phyloP scores from a whole-genome alignment of 2,329 filamentous ascomycete genomes.

The Talaromyces piceae region DNA sequence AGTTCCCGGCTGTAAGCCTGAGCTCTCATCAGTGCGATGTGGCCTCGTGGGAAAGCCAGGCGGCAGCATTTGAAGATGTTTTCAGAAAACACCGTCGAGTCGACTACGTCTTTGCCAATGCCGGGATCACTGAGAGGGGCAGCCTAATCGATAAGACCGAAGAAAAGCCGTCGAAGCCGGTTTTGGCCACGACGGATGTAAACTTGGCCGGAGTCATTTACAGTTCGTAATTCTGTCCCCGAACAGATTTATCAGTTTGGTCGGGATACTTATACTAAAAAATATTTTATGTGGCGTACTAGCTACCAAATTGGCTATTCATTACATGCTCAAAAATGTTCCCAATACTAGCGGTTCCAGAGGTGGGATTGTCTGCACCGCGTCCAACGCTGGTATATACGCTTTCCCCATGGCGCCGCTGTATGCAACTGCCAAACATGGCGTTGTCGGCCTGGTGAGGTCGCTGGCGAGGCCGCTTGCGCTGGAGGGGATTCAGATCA shows the following conservation, averaged over 20 bases:
- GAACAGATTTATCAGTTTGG: neutral
- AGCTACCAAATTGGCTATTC: slow-evolving; percentile 44
- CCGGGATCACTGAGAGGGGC: slow-evolving; percentile 37
- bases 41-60: slow-evolving; percentile 30
- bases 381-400: slow-evolving; percentile 48
- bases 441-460: slow-evolving; percentile 45
- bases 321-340: slow-evolving; percentile 45
- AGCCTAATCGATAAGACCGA: slow-evolving; percentile 15
- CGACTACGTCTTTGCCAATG: slow-evolving; percentile 32
- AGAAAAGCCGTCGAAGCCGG: slow-evolving; percentile 21
- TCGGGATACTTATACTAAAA: no score
- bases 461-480: slow-evolving; percentile 37
- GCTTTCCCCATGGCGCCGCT: slow-evolving; percentile 45
- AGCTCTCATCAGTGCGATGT: slow-evolving; percentile 26
- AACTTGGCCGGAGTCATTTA: slow-evolving; percentile 38
- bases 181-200: slow-evolving; percentile 28
- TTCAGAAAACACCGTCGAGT: slow-evolving; percentile 28
- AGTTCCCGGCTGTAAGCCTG: slow-evolving; percentile 20
- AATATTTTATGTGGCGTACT: neutral
- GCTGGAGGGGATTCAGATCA: slow-evolving; percentile 42
- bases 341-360: slow-evolving; percentile 18
- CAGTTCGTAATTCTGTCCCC: slow-evolving; percentile 28
- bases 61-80: slow-evolving; percentile 27
- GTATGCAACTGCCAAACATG: slow-evolving; percentile 44
- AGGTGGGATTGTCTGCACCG: slow-evolving; percentile 46